phyloP scores from a whole-genome alignment of 2,329 filamentous ascomycete species.

The Scedosporium aurantiacum region DNA sequence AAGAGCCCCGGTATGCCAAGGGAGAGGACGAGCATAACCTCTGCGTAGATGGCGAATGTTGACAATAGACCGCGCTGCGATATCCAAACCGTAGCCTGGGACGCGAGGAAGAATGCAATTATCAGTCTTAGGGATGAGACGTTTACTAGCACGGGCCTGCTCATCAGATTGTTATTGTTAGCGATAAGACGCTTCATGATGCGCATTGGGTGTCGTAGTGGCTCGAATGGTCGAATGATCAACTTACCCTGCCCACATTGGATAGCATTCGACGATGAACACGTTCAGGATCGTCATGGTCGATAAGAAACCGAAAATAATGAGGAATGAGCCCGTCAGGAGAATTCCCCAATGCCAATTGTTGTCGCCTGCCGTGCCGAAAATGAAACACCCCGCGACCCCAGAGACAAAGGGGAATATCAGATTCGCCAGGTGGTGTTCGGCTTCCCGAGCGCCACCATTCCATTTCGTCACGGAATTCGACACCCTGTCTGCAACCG shows the following conservation, averaged over 20 bases:
- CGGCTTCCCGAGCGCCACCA: slow-evolving; percentile 18
- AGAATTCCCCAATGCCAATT: slow-evolving; percentile 17
- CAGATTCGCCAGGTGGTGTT: slow-evolving; percentile 21
- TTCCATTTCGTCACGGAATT: slow-evolving; percentile 18
- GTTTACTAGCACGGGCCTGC: slow-evolving; percentile 22
- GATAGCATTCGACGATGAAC: slow-evolving; percentile 22
- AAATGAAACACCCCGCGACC: slow-evolving; percentile 19
- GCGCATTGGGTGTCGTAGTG: background rate
- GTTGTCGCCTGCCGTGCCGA: slow-evolving; percentile 18
- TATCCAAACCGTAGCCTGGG: slow-evolving; percentile 17
- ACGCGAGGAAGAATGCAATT: slow-evolving; percentile 19
- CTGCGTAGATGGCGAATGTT: slow-evolving; percentile 20
- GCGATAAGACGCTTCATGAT: too few species aligned
- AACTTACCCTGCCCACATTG: slow-evolving; percentile 10
- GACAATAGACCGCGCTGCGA: slow-evolving; percentile 15
- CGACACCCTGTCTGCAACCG: slow-evolving; percentile 17
- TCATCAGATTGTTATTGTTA: background rate
- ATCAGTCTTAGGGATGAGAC: slow-evolving; percentile 20
- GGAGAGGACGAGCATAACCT: slow-evolving; percentile 18
- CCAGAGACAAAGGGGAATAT: slow-evolving; percentile 18
- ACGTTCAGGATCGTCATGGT: slow-evolving; percentile 19
- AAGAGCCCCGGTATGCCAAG: slow-evolving; percentile 19
- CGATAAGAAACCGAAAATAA: slow-evolving; percentile 18
- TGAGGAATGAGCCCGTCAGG: slow-evolving; percentile 16
- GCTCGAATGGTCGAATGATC: background rate